phyloP scores from a whole-genome alignment of 2,329 filamentous ascomycete species.

The Diaporthe sp. region DNA sequence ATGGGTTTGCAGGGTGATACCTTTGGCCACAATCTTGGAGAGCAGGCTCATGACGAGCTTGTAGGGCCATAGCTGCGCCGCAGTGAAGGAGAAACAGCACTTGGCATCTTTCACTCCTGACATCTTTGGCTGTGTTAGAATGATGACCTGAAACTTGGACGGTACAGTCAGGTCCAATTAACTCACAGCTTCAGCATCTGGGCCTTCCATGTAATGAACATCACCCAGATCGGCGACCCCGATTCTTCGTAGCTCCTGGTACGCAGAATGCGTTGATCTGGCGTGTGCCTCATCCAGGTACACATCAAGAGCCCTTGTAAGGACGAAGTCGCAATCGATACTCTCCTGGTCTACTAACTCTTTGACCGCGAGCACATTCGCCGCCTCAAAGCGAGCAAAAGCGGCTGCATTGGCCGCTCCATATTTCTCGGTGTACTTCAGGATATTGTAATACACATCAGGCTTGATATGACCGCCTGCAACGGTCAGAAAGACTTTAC shows the following conservation, averaged over 20 bases:
- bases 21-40: constrained; percentile 37
- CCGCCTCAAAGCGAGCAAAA: constrained; percentile 71
- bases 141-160: not conserved
- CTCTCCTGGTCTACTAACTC: constrained; percentile 58
- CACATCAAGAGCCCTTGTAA: constrained; percentile 55
- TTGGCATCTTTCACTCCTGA: constrained; percentile 53
- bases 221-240: constrained; percentile 47
- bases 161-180: no score
- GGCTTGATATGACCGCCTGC: constrained; percentile 36
- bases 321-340: constrained; percentile 51
- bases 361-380: constrained; percentile 41
- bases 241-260: constrained; percentile 48
- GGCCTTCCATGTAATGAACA: constrained; percentile 46
- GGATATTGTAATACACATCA: constrained; percentile 37
- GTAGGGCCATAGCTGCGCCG: constrained; percentile 47
- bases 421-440: constrained; percentile 29
- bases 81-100: constrained; percentile 48
- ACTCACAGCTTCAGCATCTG: constrained; percentile 36
- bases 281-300: constrained; percentile 47
- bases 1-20: constrained; percentile 27
- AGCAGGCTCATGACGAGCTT: constrained; percentile 49
- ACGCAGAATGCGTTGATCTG: constrained; percentile 44
- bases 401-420: constrained; percentile 45
- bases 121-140: constrained; percentile 42
- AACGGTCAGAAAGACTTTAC: not conserved